phyloP scores from a whole-genome alignment of 2,329 filamentous ascomycete genomes.

The Calonectria crousiana region DNA sequence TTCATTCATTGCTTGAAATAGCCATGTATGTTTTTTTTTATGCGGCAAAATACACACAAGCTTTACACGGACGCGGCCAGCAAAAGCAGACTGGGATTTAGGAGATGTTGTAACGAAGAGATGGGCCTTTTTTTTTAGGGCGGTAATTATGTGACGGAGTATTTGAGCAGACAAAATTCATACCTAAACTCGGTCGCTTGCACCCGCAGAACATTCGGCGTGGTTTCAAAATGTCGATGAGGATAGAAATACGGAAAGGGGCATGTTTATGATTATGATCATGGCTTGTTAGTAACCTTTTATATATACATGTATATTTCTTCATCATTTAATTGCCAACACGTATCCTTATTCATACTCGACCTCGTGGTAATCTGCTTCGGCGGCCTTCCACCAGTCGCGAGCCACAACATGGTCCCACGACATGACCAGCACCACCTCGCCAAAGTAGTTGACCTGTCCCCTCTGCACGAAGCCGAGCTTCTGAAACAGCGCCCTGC shows the following conservation, averaged over 20 bases:
- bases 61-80: background rate
- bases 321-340: background rate
- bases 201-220: background rate
- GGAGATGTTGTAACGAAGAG: background rate
- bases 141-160: background rate
- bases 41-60: background rate
- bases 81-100: background rate
- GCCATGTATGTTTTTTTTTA: background rate
- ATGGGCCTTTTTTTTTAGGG: background rate
- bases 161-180: background rate
- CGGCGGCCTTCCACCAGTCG: constrained; percentile 39
- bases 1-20: background rate
- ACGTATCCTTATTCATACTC: constrained; percentile 30
- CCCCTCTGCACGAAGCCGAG: constrained; percentile 66
- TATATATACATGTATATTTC: background rate
- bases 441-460: constrained; percentile 70
- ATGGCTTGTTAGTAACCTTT: background rate
- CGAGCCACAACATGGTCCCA: constrained; percentile 43
- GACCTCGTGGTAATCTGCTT: constrained; percentile 38
- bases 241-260: background rate
- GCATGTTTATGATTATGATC: background rate
- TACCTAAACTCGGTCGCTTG: background rate
- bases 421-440: constrained; percentile 63
- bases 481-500: constrained; percentile 63
- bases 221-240: background rate